Conservation (phyloP, 2,329 filamentous ascomycete species). For the Chalaropsis ovoidea region DNA sequence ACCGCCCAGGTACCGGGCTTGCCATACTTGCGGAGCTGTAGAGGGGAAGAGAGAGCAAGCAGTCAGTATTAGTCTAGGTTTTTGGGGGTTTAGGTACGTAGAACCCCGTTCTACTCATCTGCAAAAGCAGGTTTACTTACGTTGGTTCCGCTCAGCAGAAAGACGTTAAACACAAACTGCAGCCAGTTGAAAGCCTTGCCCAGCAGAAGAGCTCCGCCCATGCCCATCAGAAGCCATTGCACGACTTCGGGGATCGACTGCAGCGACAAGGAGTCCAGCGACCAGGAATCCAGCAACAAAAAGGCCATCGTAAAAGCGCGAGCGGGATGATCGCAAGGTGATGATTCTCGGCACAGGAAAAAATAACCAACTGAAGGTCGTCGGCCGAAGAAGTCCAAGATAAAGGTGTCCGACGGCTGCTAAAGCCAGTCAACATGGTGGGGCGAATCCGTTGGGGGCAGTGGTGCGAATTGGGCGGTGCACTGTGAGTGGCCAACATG, state of each 20-base stretch:
- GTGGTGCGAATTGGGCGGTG: not conserved
- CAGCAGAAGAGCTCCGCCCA: conserved; percentile 51
- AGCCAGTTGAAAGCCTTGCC: conserved; percentile 49
- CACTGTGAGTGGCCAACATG: not conserved
- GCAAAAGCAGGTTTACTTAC: conserved; percentile 35
- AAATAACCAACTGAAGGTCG: not conserved
- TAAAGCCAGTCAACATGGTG: conserved; percentile 16
- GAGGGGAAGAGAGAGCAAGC: conserved; percentile 13
- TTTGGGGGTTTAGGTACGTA: too few species aligned
- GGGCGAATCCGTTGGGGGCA: conserved; percentile 6
- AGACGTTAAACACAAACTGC: conserved; percentile 55
- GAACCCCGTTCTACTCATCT: too few species aligned
- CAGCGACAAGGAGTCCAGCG: conserved; percentile 8
- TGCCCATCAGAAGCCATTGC: conserved; percentile 39
- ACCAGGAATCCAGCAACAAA: conserved; percentile 14
- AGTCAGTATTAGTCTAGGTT: not conserved
- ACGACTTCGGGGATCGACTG: conserved; percentile 36
- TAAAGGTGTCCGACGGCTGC: not conserved
- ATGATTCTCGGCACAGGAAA: not conserved
- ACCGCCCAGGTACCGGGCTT: conserved; percentile 89
- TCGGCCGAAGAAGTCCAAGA: not conserved
- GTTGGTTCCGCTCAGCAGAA: conserved; percentile 55
- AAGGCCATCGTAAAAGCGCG: conserved; percentile 4
- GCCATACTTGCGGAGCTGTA: conserved; percentile 77
- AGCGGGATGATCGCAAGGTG: not conserved